Base-by-base conservation (phyloP, 352 stramenopile species). In the Aphanomyces invadans region DNA sequence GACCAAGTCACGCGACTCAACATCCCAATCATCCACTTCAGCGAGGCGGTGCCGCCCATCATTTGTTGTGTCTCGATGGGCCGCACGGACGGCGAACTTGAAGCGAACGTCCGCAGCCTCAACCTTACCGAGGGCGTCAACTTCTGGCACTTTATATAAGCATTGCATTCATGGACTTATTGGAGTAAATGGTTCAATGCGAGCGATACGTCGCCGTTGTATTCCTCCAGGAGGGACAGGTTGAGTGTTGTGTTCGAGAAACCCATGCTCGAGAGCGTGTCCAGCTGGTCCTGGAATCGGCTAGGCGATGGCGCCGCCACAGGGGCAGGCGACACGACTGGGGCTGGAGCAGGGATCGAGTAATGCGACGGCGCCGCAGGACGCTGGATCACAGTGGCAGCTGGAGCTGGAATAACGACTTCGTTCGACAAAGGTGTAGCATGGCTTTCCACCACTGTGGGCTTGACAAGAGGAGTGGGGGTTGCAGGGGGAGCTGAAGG, bases 191-290 rank as follows among this genome's bases (percentile, higher is more conserved):
- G 32, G 36, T 64, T 64, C 4, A 64, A 38, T n/a, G 55, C 55
- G 21, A 29, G 19, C 21, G 33, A 29, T 11, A 92, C 73, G 69
- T 90, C 73, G 33, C 84, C 80, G 2, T 87, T 67, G 70, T 88
- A 68, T 51, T 78, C 70, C 29, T 75, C 73, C 4, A 92, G 74
- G 36, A 92, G 73, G 45, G 72, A 52, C 39, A 80, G 57, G 71
- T 87, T 90, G 70, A 69, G 74, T 12, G 73, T 44, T 3, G 73
- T 76, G 64, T 90, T 76, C 38, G 70, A 73, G 49, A 92, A 92
- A 23, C 83, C 81, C 83, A 92, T 92, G 51, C 88, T 81, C 0
- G 67, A 74, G 29, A 92, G 69, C 21, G 72, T 65, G 39, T 80
- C 69, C 38, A 89, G 73, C 33, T 86, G 64, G 21, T 62, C 68